Percentiles rank a stretch among this genome's conserved stretches.
Conservation (phyloP, 108 stramenopile species). For the Bacterosira constricta region DNA sequence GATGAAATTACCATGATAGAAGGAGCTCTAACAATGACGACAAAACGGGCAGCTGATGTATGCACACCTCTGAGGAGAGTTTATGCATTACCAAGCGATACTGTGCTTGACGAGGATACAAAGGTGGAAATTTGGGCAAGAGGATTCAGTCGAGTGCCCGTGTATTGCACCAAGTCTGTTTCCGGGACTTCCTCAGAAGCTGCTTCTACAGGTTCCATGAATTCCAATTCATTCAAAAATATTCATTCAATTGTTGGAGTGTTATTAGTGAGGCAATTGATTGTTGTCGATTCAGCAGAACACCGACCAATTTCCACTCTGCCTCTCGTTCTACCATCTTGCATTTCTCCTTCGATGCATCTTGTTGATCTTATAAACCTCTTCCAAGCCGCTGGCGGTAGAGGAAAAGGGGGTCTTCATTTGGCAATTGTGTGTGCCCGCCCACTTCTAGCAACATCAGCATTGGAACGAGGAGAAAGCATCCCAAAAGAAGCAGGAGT, state of each 20-base stretch:
- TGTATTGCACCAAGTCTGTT: conserved; percentile 30
- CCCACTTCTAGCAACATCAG: conserved; percentile 52
- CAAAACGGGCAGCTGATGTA: conserved; percentile 63
- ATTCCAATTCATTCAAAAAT: conserved; percentile 16
- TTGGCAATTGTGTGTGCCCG: conserved; percentile 77
- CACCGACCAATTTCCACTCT: conserved; percentile 58
- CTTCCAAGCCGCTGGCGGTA: conserved; percentile 67
- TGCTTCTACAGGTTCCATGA: background rate
- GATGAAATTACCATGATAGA: conserved; percentile 81
- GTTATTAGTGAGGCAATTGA: conserved; percentile 63
- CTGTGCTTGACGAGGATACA: conserved; percentile 58
- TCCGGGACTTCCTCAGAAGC: background rate
- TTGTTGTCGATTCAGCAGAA: conserved; percentile 66
- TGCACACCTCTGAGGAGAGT: conserved; percentile 61
- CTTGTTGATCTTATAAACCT: conserved; percentile 76
- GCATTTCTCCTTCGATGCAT: conserved; percentile 67
- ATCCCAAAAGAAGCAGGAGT: conserved; percentile 67
- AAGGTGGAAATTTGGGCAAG: conserved; percentile 65
- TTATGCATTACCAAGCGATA: conserved; percentile 60
- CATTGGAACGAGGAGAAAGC: conserved; percentile 51
- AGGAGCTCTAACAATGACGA: conserved; percentile 80
- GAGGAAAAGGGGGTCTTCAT: conserved; percentile 57
- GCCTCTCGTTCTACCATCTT: conserved; percentile 62
- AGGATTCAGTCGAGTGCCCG: conserved; percentile 78
- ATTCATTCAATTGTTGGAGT: conserved; percentile 55